A percentile compares a stretch with the other conserved stretches of the same genome.
phyloP scores from a whole-genome alignment of 2,329 filamentous ascomycete species.

The Exophiala sp. region DNA sequence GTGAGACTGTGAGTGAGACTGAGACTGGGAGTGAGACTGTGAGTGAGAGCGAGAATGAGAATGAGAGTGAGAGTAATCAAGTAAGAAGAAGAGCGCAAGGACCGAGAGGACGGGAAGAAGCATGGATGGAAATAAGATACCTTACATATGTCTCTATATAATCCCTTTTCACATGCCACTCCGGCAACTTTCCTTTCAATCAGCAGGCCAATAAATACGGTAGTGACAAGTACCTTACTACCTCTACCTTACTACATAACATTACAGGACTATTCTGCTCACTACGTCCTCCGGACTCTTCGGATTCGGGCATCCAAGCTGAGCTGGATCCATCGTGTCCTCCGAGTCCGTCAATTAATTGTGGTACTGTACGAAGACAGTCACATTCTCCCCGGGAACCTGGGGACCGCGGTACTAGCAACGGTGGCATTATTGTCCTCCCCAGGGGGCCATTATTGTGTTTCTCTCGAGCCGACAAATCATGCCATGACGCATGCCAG shows the following conservation, averaged over 20 bases:
- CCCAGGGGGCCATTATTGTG: too few species aligned
- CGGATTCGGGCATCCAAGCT: not conserved
- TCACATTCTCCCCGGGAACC: slow-evolving; percentile 10
- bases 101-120: not conserved
- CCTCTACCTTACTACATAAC: too few species aligned
- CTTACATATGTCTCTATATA: too few species aligned
- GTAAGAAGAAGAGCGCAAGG: not conserved
- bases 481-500: not conserved
- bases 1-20: too few species aligned
- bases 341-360: not conserved
- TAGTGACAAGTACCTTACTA: too few species aligned
- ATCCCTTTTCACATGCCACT: slow-evolving; percentile 9
- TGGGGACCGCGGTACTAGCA: slow-evolving; percentile 1
- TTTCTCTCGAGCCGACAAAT: too few species aligned
- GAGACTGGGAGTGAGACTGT: not conserved
- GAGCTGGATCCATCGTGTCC: not conserved
- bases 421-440: too few species aligned
- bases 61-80: not conserved
- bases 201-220: not conserved
- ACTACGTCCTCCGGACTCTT: not conserved
- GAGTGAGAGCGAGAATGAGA: not conserved
- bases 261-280: too few species aligned
- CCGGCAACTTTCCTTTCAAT: not conserved
- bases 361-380: not conserved
- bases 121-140: not conserved